phyloP scores from a whole-genome alignment of 2,329 filamentous ascomycete species.

The Calonectria crousiana region DNA sequence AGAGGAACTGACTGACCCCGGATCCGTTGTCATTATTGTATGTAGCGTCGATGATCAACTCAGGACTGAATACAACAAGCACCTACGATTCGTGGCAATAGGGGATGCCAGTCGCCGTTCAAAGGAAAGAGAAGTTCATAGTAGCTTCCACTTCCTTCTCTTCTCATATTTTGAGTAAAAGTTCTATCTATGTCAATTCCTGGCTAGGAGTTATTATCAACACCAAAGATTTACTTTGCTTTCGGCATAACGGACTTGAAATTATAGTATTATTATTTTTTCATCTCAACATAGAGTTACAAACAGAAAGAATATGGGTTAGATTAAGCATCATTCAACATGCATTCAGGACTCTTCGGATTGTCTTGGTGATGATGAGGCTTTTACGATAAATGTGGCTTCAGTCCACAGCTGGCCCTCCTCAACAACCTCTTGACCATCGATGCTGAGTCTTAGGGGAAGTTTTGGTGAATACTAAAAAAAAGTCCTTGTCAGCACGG shows the following conservation, averaged over 20 bases:
- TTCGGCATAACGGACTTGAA: not conserved
- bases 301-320: not conserved
- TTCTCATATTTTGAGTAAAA: too few species aligned
- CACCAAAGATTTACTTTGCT: not conserved
- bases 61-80: not conserved
- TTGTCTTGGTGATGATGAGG: not conserved
- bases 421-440: constrained; percentile 83
- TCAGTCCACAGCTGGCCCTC: constrained; percentile 86
- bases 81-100: too few species aligned
- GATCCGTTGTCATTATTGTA: not conserved
- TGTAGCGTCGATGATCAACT: not conserved
- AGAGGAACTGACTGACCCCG: not conserved
- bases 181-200: too few species aligned
- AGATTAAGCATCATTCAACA: too few species aligned
- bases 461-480: constrained; percentile 77
- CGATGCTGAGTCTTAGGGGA: constrained; percentile 85
- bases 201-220: too few species aligned
- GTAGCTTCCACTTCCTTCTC: too few species aligned
- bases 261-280: not conserved
- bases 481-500: constrained; percentile 24
- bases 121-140: too few species aligned
- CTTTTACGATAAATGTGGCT: constrained; percentile 87
- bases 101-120: too few species aligned
- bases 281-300: too few species aligned
- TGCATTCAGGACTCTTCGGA: not conserved